Percentiles rank a stretch among this genome's conserved stretches.
phyloP scores from a whole-genome alignment of 2,329 filamentous ascomycete genomes.

The Sporothrix inflata region DNA sequence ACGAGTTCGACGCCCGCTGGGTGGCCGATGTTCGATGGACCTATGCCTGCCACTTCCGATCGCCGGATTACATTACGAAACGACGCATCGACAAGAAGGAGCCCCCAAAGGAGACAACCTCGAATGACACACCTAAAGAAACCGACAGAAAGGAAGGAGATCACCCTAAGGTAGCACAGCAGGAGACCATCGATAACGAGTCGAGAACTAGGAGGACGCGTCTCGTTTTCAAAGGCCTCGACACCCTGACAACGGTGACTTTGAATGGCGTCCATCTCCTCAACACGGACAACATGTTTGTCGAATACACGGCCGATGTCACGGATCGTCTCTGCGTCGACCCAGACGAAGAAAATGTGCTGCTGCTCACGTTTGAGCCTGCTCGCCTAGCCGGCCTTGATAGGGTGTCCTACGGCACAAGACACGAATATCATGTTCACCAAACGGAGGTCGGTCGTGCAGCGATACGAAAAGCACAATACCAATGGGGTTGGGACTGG shows the following conservation, averaged over 20 bases:
- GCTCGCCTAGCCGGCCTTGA: conserved; percentile 66
- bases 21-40: conserved; percentile 72
- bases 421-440: conserved; percentile 69
- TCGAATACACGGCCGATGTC: conserved; percentile 70
- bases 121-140: no score
- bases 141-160: no score
- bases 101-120: no score
- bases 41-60: conserved; percentile 66
- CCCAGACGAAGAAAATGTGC: conserved; percentile 56
- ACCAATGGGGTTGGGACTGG: conserved; percentile 79
- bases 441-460: conserved; percentile 66
- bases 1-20: conserved; percentile 75
- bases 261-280: conserved; percentile 72
- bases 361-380: conserved; percentile 67
- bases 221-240: conserved; percentile 75
- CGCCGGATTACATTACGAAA: conserved; percentile 49
- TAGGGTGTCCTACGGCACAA: conserved; percentile 60
- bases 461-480: conserved; percentile 67
- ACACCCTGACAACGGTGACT: conserved; percentile 74
- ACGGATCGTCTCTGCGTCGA: conserved; percentile 47
- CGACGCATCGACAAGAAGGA: conserved; percentile 41
- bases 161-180: no score
- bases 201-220: neutral
- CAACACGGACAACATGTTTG: conserved; percentile 78
- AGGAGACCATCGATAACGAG: conserved; percentile 40